phyloP scores from a whole-genome alignment of 768 basidiomycete genomes.

The Leccinum arenicola region DNA sequence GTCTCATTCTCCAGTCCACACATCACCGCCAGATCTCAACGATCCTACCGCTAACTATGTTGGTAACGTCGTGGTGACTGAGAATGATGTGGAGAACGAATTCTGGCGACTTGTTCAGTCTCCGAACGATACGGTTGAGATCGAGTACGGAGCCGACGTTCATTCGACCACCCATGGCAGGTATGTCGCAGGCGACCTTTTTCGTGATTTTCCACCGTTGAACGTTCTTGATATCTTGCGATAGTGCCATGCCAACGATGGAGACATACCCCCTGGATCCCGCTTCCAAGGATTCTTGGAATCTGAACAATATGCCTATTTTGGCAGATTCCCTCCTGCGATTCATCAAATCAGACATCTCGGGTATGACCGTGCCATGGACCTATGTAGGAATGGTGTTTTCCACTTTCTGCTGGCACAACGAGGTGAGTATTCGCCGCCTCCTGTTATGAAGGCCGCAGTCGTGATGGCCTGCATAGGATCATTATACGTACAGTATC shows the following conservation, averaged over 20 bases:
- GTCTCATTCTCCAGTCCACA: constrained; percentile 57
- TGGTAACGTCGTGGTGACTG: constrained; percentile 68
- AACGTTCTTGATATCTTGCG: constrained; percentile 14
- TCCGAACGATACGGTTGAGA: constrained; percentile 86
- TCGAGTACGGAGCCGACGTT: constrained; percentile 99
- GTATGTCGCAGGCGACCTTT: constrained; percentile 42
- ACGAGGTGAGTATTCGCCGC: constrained; percentile 60
- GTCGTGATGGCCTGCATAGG: constrained; percentile 45
- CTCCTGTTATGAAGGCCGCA: constrained; percentile 19
- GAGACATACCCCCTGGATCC: constrained; percentile 89
- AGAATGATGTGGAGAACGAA: constrained; percentile 90
- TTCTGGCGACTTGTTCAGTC: constrained; percentile 97
- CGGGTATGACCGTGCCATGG: constrained; percentile 99
- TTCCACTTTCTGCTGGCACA: constrained; percentile 99
- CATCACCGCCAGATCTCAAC: constrained; percentile 34
- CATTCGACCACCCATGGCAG: constrained; percentile 98
- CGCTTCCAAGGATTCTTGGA: constrained; percentile 93
- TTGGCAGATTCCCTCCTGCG: constrained; percentile 89
- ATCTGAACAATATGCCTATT: constrained; percentile 96
- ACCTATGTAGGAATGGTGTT: constrained; percentile 99
- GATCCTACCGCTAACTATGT: constrained; percentile 54
- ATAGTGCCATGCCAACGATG: constrained; percentile 90
- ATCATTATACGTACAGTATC: constrained; percentile 97
- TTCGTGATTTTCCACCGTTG: constrained; percentile 27
- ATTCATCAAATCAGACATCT: constrained; percentile 98